Evolutionary conservation across 2,329 filamentous ascomycete genomes (phyloP).

Genomic region (Biscogniauxia sp.): DNA sequence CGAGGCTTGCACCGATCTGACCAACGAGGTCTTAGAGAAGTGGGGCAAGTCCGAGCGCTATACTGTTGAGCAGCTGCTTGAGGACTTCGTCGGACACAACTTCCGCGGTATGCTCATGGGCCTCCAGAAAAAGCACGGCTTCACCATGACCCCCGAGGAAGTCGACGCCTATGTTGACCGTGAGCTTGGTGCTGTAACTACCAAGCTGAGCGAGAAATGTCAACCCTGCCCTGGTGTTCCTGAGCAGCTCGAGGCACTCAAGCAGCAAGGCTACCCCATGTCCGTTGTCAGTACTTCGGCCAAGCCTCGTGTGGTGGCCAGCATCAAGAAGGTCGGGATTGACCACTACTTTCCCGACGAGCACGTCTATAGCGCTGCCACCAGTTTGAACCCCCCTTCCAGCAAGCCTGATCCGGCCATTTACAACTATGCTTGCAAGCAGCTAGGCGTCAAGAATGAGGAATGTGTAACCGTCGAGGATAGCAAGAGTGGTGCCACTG

Average conservation of each 20-base stretch:
- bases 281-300: slow-evolving; percentile 71
- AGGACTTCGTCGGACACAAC: slow-evolving; percentile 75
- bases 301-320: slow-evolving; percentile 65
- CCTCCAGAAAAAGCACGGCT: slow-evolving; percentile 67
- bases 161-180: slow-evolving; percentile 63
- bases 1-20: slow-evolving; percentile 71
- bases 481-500: slow-evolving; percentile 68
- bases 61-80: slow-evolving; percentile 65
- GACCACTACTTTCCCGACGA: slow-evolving; percentile 66
- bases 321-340: slow-evolving; percentile 65
- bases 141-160: slow-evolving; percentile 59
- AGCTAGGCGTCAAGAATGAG: slow-evolving; percentile 60
- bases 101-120: slow-evolving; percentile 73
- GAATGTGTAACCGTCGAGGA: slow-evolving; percentile 72
- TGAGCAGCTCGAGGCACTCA: slow-evolving; percentile 58
- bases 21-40: slow-evolving; percentile 69
- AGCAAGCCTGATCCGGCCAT: slow-evolving; percentile 75
- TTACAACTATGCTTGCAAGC: slow-evolving; percentile 66
- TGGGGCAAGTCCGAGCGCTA: slow-evolving; percentile 61
- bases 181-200: slow-evolving; percentile 68
- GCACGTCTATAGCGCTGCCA: slow-evolving; percentile 69
- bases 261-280: slow-evolving; percentile 59
- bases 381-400: slow-evolving; percentile 64
- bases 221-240: slow-evolving; percentile 59
- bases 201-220: slow-evolving; percentile 62